Conservation (phyloP, 306 rosid species). For the Pyrus communis region DNA sequence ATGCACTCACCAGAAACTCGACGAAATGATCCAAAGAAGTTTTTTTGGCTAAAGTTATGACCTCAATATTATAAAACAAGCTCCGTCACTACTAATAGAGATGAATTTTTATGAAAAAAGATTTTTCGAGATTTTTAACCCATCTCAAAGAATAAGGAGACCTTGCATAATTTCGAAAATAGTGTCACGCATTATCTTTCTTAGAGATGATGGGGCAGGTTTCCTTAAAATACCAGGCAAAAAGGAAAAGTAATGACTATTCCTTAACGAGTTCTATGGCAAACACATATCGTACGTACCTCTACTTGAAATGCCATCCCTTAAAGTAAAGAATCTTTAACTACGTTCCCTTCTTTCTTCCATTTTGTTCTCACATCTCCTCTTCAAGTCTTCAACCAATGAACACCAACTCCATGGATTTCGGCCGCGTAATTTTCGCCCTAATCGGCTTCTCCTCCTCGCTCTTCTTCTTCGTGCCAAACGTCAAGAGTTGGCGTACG, state of each 20-base stretch:
- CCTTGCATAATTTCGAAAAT: no score
- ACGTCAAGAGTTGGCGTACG: constrained; percentile 28
- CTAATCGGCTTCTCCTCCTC: constrained; percentile 52
- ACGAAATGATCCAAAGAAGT: no score
- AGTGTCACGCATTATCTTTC: not conserved
- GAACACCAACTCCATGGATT: constrained; percentile 18
- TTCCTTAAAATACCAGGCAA: not conserved
- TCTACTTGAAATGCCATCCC: not conserved
- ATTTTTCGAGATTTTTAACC: no score
- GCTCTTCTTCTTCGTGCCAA: constrained; percentile 27
- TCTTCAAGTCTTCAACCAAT: not conserved
- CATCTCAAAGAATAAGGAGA: no score
- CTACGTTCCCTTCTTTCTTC: not conserved
- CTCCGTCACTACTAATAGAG: no score
- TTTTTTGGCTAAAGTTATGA: no score
- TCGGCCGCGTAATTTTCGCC: constrained; percentile 16
- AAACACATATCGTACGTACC: not conserved
- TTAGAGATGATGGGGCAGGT: not conserved
- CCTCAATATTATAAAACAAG: no score
- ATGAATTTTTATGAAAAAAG: no score
- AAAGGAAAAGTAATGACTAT: constrained; percentile 2
- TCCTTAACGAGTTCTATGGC: not conserved
- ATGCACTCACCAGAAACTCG: no score
- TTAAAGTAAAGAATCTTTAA: not conserved
- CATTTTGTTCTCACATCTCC: not conserved